A percentile compares a stretch with the other conserved stretches of the same genome.
phyloP scores from a whole-genome alignment of 768 basidiomycete species.

The Xerocomus spinulosus region DNA sequence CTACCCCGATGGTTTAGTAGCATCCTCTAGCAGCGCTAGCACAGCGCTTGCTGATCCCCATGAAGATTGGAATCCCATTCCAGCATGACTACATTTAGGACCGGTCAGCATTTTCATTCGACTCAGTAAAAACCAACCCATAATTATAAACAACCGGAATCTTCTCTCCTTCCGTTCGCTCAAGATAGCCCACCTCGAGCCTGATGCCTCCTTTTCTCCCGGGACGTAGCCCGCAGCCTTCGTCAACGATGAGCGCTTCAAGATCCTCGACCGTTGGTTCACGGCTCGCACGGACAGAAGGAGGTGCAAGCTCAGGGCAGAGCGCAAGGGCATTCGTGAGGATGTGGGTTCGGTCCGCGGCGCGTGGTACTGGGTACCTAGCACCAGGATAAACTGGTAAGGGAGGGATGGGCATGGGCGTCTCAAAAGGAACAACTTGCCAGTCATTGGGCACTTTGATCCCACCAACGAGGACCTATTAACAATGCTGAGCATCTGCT shows the following conservation, averaged over 20 bases:
- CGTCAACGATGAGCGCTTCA: slow-evolving; percentile 43
- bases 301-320: slow-evolving; percentile 55
- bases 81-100: slow-evolving; percentile 46
- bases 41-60: slow-evolving; percentile 60
- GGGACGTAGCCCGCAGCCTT: slow-evolving; percentile 64
- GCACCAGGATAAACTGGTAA: not conserved
- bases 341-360: slow-evolving; percentile 58
- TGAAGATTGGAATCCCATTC: slow-evolving; percentile 59
- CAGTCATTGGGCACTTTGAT: slow-evolving; percentile 59
- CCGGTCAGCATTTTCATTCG: not conserved
- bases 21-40: slow-evolving; percentile 42
- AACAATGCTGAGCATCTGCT: not conserved
- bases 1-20: slow-evolving; percentile 20
- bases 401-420: no score
- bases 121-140: slow-evolving; percentile 43
- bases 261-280: slow-evolving; percentile 49
- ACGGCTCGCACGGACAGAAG: slow-evolving; percentile 43
- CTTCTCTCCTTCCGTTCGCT: slow-evolving; percentile 22
- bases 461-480: slow-evolving; percentile 56
- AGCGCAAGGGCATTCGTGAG: slow-evolving; percentile 47
- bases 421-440: slow-evolving; percentile 25
- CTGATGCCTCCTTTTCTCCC: slow-evolving; percentile 64
- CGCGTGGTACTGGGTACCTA: slow-evolving; percentile 63
- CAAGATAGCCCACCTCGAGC: slow-evolving; percentile 45
- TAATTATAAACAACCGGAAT: slow-evolving; percentile 61